Conservation (phyloP, 352 stramenopile genomes). For the Phytopythium ostracodes region DNA sequence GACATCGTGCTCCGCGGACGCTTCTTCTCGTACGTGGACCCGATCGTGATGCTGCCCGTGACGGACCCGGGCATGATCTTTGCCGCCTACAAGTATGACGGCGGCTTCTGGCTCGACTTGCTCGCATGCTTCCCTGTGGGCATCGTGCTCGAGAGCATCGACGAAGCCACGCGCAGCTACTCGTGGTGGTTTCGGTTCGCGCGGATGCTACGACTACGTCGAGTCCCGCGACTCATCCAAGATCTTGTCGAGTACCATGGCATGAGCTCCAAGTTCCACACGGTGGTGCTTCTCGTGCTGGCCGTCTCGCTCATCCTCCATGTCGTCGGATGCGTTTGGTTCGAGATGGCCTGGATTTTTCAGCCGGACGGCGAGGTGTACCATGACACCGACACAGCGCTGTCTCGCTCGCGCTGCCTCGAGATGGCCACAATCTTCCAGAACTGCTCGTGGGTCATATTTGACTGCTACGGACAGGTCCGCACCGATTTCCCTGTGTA, state of each 20-base stretch:
- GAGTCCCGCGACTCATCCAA: constrained; percentile 33
- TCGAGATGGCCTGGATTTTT: constrained; percentile 47
- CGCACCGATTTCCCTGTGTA: constrained; percentile 36
- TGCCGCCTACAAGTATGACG: constrained; percentile 42
- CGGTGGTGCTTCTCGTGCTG: constrained; percentile 43
- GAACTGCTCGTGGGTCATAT: constrained; percentile 73
- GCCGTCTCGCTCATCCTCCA: constrained; percentile 53
- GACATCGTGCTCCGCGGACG: constrained; percentile 47
- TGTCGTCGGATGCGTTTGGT: constrained; percentile 64
- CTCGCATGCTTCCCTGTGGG: constrained; percentile 41
- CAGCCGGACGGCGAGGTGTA: background rate
- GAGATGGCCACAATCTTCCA: constrained; percentile 40
- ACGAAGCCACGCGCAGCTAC: constrained; percentile 16
- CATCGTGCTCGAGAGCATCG: constrained; percentile 38
- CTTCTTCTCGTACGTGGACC: constrained; percentile 55
- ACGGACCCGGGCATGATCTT: constrained; percentile 57
- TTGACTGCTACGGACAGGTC: constrained; percentile 67
- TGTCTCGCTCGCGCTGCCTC: constrained; percentile 38
- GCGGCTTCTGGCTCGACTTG: constrained; percentile 54
- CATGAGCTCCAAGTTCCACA: constrained; percentile 56
- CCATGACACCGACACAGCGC: constrained; percentile 3
- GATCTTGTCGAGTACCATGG: constrained; percentile 54
- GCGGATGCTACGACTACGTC: constrained; percentile 46
- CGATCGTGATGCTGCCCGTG: constrained; percentile 51
- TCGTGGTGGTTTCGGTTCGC: constrained; percentile 38